Evolutionary conservation across 805 yeast species (phyloP), one percentile per base, ranked within the genome.

Genomic region (Starmerella stigmatis): DNA sequence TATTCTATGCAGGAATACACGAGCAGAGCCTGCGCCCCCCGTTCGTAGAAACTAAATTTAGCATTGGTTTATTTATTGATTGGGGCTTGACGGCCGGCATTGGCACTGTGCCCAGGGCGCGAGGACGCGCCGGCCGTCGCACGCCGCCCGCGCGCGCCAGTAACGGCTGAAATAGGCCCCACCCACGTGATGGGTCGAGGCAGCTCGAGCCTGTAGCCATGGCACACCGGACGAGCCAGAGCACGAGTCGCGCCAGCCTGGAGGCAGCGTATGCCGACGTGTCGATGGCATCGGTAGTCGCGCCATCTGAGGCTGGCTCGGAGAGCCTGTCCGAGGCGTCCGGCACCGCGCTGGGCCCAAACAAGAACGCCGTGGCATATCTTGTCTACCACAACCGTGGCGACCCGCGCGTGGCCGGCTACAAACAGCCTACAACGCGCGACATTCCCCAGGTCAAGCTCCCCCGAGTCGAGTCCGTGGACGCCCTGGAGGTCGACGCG

Each of bases 381-480:
- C 66, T 86, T 43, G 79, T 86, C 1, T 74, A 79, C 41, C 80
- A 56, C 4, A 48, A 49, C 25, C 43, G 50, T 7, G 51, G 54
- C 12, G 59, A 15, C 78, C 78, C 58, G 64, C 70, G 44, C 54
- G 59, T 49, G 52, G 69, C 48, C 52, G 67, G 62, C 17, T 63
- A 55, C 46, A 52, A 57, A 33, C 52, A 62, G 13, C 97, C 98
- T 0, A 80, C 95, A 0, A 68, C 74, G 1, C 71, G 72, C 41
- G 97, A 92, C 57, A 89, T 89, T 10, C 95, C 96, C 0, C 86
- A 80, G 20, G 79, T 86, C 10, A 76, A 73, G 39, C 66, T 89
- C 31, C 66, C 80, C 3, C 75, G 74, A 26, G 59, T 78, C 4
- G 67, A 67, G 17, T 69, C 66, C 41, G 69, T 72, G 6, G 62